A percentile compares a stretch with the other conserved stretches of the same genome.
Evolutionary conservation across 2,329 filamentous ascomycete species (phyloP).

Genomic region (Hypoxylon sp.): DNA sequence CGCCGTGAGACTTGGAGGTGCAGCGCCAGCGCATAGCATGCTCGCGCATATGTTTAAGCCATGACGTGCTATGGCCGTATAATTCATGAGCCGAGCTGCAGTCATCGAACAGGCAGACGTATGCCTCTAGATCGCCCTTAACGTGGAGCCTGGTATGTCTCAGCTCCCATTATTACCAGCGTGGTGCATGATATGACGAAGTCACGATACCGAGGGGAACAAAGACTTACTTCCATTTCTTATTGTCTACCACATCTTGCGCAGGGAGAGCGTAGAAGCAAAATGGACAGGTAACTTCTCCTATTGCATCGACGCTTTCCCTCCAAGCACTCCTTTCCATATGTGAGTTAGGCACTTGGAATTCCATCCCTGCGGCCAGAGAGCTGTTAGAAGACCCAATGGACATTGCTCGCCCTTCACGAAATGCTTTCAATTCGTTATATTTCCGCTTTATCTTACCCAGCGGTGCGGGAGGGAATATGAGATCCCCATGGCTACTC

Average conservation of each 20-base stretch:
- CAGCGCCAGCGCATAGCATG: slow-evolving; percentile 10
- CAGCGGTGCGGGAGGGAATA: not conserved
- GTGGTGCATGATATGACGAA: no score
- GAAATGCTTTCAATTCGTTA: not conserved
- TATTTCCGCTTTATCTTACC: not conserved
- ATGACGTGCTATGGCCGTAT: slow-evolving; percentile 8
- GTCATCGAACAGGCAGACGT: slow-evolving; percentile 9
- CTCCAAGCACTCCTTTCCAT: not conserved
- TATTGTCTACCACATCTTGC: slow-evolving; percentile 2
- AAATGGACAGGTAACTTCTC: slow-evolving; percentile 16
- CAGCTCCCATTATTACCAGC: not conserved
- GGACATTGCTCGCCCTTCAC: no score
- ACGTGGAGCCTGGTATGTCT: not conserved
- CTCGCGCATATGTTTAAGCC: slow-evolving; percentile 13
- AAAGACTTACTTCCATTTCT: slow-evolving; percentile 11
- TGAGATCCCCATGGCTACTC: not conserved
- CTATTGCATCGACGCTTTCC: not conserved
- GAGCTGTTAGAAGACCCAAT: no score
- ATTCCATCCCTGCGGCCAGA: no score
- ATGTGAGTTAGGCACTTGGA: no score
- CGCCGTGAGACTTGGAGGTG: slow-evolving; percentile 4
- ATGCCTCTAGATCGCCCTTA: slow-evolving; percentile 3
- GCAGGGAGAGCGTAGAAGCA: slow-evolving; percentile 17
- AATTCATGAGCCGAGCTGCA: slow-evolving; percentile 7
- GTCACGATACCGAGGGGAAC: not conserved